Percentiles rank a stretch among this genome's conserved stretches.
Evolutionary conservation across 148 eudicot genomes (phyloP).

Genomic region (Rhododendron molle): DNA sequence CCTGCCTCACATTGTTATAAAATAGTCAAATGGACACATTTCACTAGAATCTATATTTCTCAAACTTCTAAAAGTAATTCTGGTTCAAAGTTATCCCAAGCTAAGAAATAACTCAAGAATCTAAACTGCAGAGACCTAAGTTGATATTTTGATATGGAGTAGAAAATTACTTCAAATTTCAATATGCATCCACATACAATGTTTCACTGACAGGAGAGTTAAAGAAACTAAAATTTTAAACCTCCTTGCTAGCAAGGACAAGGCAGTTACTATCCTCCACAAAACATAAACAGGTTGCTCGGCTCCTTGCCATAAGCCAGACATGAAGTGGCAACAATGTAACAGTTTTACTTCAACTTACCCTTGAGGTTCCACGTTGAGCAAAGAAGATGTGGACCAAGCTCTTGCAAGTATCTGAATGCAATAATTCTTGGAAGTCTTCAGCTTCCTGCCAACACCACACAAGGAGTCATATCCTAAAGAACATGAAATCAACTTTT

Average conservation of each 20-base stretch:
- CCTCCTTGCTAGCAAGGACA: background rate
- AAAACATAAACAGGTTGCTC: background rate
- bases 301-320: background rate
- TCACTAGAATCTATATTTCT: background rate
- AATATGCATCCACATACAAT: background rate
- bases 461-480: background rate
- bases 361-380: slow-evolving; percentile 94
- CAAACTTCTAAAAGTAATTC: background rate
- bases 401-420: slow-evolving; percentile 87
- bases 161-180: background rate
- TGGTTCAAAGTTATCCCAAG: background rate
- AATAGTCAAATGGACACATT: background rate
- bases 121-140: background rate
- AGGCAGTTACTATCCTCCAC: background rate
- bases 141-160: background rate
- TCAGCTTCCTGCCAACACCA: slow-evolving; percentile 63
- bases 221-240: background rate
- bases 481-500: background rate
- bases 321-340: background rate
- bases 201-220: background rate
- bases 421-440: slow-evolving; percentile 62
- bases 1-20: background rate
- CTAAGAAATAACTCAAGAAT: background rate
- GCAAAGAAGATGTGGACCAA: slow-evolving; percentile 90
- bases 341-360: slow-evolving; percentile 11